These are phyloP conservation scores for Centella asiatica DNA, from an alignment of 129 eudicot species.

Conservation along the genomic window DNA sequence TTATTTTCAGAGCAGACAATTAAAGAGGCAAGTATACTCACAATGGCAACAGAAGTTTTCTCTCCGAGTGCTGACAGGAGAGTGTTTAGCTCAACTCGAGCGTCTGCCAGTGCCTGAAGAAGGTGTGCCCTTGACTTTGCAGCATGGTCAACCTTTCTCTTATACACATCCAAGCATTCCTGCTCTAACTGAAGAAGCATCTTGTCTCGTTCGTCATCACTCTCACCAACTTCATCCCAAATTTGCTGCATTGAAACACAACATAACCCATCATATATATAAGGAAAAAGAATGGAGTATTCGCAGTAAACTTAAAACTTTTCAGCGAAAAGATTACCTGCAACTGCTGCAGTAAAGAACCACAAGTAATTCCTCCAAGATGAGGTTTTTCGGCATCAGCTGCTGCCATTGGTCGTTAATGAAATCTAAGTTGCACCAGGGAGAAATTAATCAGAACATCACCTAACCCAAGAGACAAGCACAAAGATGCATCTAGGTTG, in stretches of 20 bases:
- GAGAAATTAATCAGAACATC: not conserved
- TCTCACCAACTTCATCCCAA: slow-evolving; percentile 98
- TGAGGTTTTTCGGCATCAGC: slow-evolving; percentile 50
- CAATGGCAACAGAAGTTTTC: slow-evolving; percentile 43
- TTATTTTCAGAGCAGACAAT: not conserved
- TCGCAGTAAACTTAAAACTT: too few species aligned
- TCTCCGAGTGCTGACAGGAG: slow-evolving; percentile 86
- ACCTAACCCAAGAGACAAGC: too few species aligned
- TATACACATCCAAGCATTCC: slow-evolving; percentile 90
- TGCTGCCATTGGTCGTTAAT: slow-evolving; percentile 47
- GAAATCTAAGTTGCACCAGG: slow-evolving; percentile 22
- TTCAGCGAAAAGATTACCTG: slow-evolving; percentile 44
- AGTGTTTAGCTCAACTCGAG: slow-evolving; percentile 61
- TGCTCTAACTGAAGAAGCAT: slow-evolving; percentile 95
- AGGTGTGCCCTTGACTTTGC: slow-evolving; percentile 69
- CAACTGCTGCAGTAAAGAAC: slow-evolving; percentile 69
- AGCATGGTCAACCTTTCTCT: slow-evolving; percentile 85
- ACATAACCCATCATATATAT: not conserved
- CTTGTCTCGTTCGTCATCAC: slow-evolving; percentile 80
- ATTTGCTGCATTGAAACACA: slow-evolving; percentile 56
- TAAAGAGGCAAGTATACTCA: slow-evolving; percentile 30
- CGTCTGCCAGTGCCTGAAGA: slow-evolving; percentile 82
- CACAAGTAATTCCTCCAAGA: slow-evolving; percentile 66
- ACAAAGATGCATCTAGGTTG: too few species aligned
- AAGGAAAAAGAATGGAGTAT: too few species aligned